A percentile compares a stretch with the other conserved stretches of the same genome.
phyloP scores from a whole-genome alignment of 805 yeast species.

The Candida insectorum region DNA sequence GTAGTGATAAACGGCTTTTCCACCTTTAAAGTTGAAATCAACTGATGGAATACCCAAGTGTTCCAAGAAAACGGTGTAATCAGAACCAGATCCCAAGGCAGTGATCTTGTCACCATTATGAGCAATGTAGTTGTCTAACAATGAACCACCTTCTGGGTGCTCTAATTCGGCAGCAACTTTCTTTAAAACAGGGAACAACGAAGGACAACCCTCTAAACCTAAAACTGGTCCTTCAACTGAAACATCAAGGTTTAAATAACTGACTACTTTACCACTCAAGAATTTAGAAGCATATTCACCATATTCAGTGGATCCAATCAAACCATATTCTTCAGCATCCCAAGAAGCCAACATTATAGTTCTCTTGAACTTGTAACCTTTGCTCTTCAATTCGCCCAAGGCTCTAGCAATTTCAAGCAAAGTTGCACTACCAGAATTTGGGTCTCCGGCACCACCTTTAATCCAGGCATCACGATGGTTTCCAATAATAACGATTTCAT shows the following conservation, averaged over 20 bases:
- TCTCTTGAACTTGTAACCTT: conserved; percentile 38
- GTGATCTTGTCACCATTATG: conserved; percentile 33
- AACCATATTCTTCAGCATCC: conserved; percentile 50
- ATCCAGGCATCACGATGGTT: conserved; percentile 48
- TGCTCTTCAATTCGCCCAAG: conserved; percentile 31
- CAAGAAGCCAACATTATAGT: conserved; percentile 35
- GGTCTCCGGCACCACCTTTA: conserved; percentile 48
- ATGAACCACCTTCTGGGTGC: conserved; percentile 37
- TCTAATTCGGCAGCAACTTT: conserved; percentile 47
- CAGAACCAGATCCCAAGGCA: conserved; percentile 50
- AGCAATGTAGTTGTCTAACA: conserved; percentile 46
- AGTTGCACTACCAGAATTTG: conserved; percentile 43
- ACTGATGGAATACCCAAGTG: conserved; percentile 67
- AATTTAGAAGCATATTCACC: conserved; percentile 46
- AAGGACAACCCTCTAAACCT: conserved; percentile 51
- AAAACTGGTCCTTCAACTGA: conserved; percentile 53
- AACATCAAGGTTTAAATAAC: conserved; percentile 49
- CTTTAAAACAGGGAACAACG: conserved; percentile 44
- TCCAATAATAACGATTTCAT: conserved; percentile 41
- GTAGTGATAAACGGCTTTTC: conserved; percentile 47
- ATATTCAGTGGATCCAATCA: conserved; percentile 53
- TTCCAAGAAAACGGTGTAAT: conserved; percentile 58
- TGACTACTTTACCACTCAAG: conserved; percentile 42
- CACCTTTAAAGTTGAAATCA: conserved; percentile 38
- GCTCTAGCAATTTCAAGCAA: conserved; percentile 42